Evolutionary conservation across 2,329 filamentous ascomycete genomes (phyloP).

Genomic region (Phaeosphaeriaceae sp.): DNA sequence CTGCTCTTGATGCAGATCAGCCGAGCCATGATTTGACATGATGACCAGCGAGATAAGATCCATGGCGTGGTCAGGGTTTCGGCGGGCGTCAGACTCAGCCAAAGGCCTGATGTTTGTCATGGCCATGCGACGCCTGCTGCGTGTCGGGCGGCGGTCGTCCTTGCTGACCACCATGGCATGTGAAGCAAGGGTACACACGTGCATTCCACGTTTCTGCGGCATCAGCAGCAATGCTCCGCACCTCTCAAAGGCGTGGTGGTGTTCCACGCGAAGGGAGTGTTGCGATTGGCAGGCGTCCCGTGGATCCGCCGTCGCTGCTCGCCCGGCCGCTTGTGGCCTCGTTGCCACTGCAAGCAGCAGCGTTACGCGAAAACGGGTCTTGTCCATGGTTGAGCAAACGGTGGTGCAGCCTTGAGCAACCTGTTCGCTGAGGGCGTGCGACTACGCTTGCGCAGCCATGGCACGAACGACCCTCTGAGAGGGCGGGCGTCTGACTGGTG

Average conservation of each 20-base stretch:
- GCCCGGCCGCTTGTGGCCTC: slow-evolving; percentile 9
- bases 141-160: slow-evolving; percentile 8
- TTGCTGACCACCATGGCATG: slow-evolving; percentile 20
- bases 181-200: slow-evolving; percentile 44
- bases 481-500: background rate
- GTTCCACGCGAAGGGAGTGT: slow-evolving; percentile 29
- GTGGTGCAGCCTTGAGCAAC: slow-evolving; percentile 33
- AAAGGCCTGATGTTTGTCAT: too few relatives aligned
- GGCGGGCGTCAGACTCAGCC: background rate
- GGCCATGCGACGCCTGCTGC: slow-evolving; percentile 6
- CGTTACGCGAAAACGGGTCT: slow-evolving; percentile 41
- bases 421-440: background rate
- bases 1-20: slow-evolving; percentile 19
- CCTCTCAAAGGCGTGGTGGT: slow-evolving; percentile 27
- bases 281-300: slow-evolving; percentile 29
- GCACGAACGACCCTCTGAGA: too few relatives aligned
- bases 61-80: slow-evolving; percentile 2
- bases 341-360: slow-evolving; percentile 15
- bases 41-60: slow-evolving; percentile 11
- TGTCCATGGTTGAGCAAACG: slow-evolving; percentile 34
- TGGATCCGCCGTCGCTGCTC: background rate
- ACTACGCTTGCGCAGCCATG: too few relatives aligned
- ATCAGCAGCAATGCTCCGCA: slow-evolving; percentile 36
- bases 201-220: slow-evolving; percentile 42
- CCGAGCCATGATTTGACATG: slow-evolving; percentile 14